Percentiles rank a stretch among this genome's conserved stretches.
These are phyloP conservation scores for Petunia secreta DNA, from an alignment of 257 asterid species.

Conservation along the genomic window DNA sequence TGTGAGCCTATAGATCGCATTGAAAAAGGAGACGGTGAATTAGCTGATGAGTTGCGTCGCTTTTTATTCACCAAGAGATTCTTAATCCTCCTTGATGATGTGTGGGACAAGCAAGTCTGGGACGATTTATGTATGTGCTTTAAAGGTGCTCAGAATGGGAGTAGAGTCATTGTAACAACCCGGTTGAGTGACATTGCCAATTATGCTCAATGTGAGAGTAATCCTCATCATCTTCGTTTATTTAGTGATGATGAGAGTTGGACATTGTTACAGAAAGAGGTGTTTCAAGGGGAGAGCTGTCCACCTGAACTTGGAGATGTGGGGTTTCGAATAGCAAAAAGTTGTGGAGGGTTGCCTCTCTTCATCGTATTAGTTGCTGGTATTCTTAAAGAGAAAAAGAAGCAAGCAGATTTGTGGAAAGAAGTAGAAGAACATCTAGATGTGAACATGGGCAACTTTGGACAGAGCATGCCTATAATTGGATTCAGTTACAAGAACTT, in stretches of 20 bases:
- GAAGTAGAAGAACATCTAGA: background rate
- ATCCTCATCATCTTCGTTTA: constrained; percentile 18
- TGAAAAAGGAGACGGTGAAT: constrained; percentile 20
- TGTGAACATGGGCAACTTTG: constrained; percentile 18
- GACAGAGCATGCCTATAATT: constrained; percentile 20
- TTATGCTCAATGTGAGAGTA: constrained; percentile 19
- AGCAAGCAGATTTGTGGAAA: constrained; percentile 9
- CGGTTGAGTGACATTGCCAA: constrained; percentile 17
- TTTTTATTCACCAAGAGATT: constrained; percentile 16
- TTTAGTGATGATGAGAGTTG: constrained; percentile 23
- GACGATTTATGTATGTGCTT: constrained; percentile 10
- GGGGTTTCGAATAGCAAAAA: constrained; percentile 3
- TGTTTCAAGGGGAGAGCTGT: constrained; percentile 21
- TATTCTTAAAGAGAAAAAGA: constrained; percentile 25
- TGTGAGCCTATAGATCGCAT: constrained; percentile 20
- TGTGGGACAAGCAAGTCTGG: constrained; percentile 20
- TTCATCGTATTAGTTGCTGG: constrained; percentile 21
- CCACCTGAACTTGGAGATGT: constrained; percentile 14
- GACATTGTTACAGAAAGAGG: constrained; percentile 1
- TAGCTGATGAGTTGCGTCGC: background rate
- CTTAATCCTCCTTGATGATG: constrained; percentile 13
- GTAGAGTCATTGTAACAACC: constrained; percentile 20
- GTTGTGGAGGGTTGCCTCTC: constrained; percentile 25
- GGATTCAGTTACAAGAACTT: constrained; percentile 33
- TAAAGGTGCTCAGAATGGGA: background rate